phyloP scores from a whole-genome alignment of 2,329 filamentous ascomycete genomes.

The Alternaria dauci region DNA sequence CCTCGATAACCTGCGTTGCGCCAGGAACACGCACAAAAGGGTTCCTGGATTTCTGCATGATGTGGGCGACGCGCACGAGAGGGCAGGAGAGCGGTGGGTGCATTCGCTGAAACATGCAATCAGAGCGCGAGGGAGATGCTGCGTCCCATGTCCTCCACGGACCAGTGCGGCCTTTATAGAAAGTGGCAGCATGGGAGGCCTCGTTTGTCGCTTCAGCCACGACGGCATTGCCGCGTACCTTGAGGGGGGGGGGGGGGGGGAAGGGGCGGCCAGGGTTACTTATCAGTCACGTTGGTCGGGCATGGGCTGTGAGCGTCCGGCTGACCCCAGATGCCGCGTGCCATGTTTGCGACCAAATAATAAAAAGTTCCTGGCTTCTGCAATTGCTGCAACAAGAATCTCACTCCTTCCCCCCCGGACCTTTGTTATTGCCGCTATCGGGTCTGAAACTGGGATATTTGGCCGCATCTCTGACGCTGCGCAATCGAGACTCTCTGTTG shows the following conservation, averaged over 20 bases:
- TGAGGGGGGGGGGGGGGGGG: constrained; percentile 21
- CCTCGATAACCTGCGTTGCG: constrained; percentile 26
- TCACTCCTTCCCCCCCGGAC: constrained; percentile 3
- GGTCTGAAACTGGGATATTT: constrained; percentile 22
- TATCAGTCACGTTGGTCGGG: constrained; percentile 34
- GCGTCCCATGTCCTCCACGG: constrained; percentile 15
- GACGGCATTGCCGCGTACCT: constrained; percentile 25
- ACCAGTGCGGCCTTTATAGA: constrained; percentile 19
- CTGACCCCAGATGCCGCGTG: constrained; percentile 34
- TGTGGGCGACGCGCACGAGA: neutral
- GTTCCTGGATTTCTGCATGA: constrained; percentile 20
- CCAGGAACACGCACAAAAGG: constrained; percentile 38
- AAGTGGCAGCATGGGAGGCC: constrained; percentile 17
- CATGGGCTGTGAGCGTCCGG: constrained; percentile 24
- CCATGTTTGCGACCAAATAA: constrained; percentile 31
- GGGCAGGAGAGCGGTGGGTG: neutral
- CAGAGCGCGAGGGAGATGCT: constrained; percentile 17
- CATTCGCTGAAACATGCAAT: constrained; percentile 26
- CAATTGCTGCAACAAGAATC: constrained; percentile 17
- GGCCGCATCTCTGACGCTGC: constrained; percentile 26
- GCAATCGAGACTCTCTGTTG: constrained; percentile 21
- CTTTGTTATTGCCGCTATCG: constrained; percentile 5
- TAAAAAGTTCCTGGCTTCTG: constrained; percentile 29
- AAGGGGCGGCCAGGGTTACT: constrained; percentile 19
- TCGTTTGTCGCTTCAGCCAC: constrained; percentile 26